phyloP scores from a whole-genome alignment of 495 filamentous ascomycete genomes.

The Tuber microsphaerosporum region DNA sequence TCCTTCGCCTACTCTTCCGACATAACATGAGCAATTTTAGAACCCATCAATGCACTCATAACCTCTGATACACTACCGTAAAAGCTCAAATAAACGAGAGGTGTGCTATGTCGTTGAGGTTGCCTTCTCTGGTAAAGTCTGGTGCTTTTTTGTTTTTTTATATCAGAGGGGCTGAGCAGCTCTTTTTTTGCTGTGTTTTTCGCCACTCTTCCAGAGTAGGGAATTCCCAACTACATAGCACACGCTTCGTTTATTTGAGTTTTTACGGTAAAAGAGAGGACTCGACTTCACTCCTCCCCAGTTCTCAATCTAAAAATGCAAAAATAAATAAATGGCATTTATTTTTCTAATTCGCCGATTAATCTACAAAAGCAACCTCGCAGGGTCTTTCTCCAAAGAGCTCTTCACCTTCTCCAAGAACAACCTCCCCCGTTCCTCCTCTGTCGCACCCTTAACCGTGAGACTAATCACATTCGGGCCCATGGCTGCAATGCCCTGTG shows the following conservation, averaged over 20 bases:
- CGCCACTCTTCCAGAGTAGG: too few relatives aligned
- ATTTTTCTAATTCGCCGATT: background rate
- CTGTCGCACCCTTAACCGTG: slow-evolving; percentile 57
- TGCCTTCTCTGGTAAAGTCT: too few relatives aligned
- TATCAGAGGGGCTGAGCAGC: too few relatives aligned
- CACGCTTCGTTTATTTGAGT: too few relatives aligned
- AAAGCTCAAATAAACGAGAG: too few relatives aligned
- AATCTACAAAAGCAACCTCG: slow-evolving; percentile 55
- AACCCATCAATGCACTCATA: background rate
- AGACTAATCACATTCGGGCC: slow-evolving; percentile 76
- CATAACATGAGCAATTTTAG: background rate
- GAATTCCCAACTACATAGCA: too few relatives aligned
- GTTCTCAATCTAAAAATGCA: background rate
- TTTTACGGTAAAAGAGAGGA: too few relatives aligned
- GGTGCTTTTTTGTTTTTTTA: too few relatives aligned
- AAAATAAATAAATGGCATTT: background rate
- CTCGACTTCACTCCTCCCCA: background rate
- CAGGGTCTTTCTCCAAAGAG: slow-evolving; percentile 75
- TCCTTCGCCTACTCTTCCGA: background rate
- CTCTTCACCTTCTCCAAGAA: slow-evolving; percentile 80
- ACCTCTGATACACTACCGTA: background rate
- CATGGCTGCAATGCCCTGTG: slow-evolving; percentile 41
- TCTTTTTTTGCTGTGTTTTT: too few relatives aligned
- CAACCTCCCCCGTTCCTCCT: slow-evolving; percentile 68
- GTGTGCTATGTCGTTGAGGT: too few relatives aligned